These are phyloP conservation scores for Candolleomyces eurysporus DNA, from an alignment of 768 basidiomycete species.

Conservation along the genomic window DNA sequence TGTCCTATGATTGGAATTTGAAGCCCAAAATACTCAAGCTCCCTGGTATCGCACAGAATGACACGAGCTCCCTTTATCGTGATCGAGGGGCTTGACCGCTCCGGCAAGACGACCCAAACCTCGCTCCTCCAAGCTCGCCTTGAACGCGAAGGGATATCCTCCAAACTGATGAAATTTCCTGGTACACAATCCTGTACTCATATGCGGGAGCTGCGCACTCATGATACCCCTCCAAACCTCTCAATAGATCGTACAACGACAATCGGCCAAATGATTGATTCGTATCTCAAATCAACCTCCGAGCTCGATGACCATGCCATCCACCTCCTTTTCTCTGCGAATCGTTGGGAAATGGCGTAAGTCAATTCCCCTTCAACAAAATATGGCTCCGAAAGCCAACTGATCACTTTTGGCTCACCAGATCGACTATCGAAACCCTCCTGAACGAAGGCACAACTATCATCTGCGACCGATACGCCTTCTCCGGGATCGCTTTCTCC, in stretches of 20 bases:
- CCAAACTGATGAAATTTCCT: constrained; percentile 78
- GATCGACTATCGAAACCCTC: constrained; percentile 58
- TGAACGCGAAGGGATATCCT: constrained; percentile 25
- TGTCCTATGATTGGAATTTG: no score
- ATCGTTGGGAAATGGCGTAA: constrained; percentile 94
- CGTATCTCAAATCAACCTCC: constrained; percentile 78
- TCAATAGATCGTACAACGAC: constrained; percentile 47
- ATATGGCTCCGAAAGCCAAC: no score
- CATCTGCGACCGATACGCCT: constrained; percentile 92
- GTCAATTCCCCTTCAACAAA: constrained; percentile 18
- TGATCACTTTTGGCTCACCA: constrained; percentile 17
- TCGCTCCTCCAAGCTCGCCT: constrained; percentile 56
- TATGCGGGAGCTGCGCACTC: no score
- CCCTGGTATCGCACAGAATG: background rate
- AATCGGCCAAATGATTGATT: constrained; percentile 91
- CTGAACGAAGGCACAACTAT: constrained; percentile 67
- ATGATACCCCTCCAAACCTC: no score
- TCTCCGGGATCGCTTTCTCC: constrained; percentile 93
- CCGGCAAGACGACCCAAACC: constrained; percentile 92
- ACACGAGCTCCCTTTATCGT: constrained; percentile 83
- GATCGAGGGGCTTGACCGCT: constrained; percentile 93
- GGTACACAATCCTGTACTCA: constrained; percentile 45
- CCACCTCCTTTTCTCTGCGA: constrained; percentile 94
- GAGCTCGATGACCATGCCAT: constrained; percentile 91
- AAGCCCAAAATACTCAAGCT: no score